phyloP scores from a whole-genome alignment of 352 stramenopile species.

The Phytophthora europaea region DNA sequence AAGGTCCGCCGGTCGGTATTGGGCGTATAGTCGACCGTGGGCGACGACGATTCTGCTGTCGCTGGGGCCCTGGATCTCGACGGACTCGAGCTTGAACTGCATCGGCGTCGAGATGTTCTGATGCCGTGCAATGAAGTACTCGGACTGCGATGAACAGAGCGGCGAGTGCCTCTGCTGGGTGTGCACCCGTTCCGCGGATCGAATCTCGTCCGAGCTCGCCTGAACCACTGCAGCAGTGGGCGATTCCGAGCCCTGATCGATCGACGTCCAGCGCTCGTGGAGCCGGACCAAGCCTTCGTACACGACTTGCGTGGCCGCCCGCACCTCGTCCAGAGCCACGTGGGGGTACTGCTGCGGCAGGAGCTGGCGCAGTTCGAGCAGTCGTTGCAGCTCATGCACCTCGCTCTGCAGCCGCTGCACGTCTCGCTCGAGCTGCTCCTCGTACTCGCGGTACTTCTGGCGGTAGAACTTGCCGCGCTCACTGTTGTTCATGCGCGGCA shows the following conservation, averaged over 20 bases:
- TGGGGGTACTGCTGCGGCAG: conserved; percentile 31
- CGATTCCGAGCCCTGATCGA: conserved; percentile 6
- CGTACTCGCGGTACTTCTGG: conserved; percentile 69
- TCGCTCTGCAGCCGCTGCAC: conserved; percentile 45
- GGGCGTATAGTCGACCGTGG: conserved; percentile 20
- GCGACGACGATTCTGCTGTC: conserved; percentile 38
- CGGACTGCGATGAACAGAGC: conserved; percentile 32
- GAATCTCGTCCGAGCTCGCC: conserved; percentile 18
- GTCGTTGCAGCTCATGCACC: conserved; percentile 47
- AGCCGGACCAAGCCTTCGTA: conserved; percentile 34
- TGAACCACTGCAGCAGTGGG: not conserved
- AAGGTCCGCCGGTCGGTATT: conserved; percentile 25
- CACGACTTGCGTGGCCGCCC: conserved; percentile 24
- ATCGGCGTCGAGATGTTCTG: conserved; percentile 25
- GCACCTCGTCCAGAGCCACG: conserved; percentile 25
- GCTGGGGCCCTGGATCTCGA: conserved; percentile 33
- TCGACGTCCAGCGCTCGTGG: conserved; percentile 31
- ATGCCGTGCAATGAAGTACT: conserved; percentile 33
- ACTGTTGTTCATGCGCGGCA: conserved; percentile 77
- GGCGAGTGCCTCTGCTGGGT: not conserved
- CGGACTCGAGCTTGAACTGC: conserved; percentile 34
- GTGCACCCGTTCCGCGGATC: conserved; percentile 23
- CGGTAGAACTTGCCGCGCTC: conserved; percentile 78
- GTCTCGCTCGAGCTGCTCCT: conserved; percentile 47
- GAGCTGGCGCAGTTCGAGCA: conserved; percentile 47